Percentiles rank a stretch among this genome's conserved stretches.
Evolutionary conservation across 345 rosid species (phyloP).

Genomic region (Eucalyptus fibrosa): DNA sequence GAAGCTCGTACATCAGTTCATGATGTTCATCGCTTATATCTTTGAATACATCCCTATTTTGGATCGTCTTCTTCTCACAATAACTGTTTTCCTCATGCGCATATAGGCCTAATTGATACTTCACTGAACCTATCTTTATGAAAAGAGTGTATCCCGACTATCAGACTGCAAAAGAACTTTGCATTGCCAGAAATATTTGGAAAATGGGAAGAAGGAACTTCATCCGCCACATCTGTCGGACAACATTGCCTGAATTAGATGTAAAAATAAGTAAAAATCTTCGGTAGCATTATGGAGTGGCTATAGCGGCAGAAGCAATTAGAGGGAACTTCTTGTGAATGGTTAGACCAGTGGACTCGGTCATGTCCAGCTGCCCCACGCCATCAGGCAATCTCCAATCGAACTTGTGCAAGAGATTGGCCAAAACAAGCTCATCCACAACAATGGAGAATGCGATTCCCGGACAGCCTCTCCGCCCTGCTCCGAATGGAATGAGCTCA

Average conservation of each 20-base stretch:
- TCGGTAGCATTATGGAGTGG: neutral
- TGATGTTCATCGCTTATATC: neutral
- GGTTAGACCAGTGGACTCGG: conserved; percentile 17
- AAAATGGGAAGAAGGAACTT: neutral
- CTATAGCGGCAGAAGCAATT: neutral
- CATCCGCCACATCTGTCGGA: neutral
- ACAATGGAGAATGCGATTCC: conserved; percentile 23
- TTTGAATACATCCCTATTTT: neutral
- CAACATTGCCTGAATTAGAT: neutral
- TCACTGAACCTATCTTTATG: neutral
- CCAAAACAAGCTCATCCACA: conserved; percentile 27
- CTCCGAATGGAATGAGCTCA: conserved; percentile 46
- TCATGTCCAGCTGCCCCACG: conserved; percentile 15
- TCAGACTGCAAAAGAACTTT: neutral
- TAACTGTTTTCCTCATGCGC: neutral
- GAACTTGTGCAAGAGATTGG: conserved; percentile 38
- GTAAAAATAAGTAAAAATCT: neutral
- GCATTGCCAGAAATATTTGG: neutral
- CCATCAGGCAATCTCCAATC: conserved; percentile 44
- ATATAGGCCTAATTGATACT: neutral
- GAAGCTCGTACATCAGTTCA: neutral
- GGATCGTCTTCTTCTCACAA: neutral
- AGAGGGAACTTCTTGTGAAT: conserved; percentile 15
- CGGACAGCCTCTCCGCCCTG: conserved; percentile 41
- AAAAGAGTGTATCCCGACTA: neutral